phyloP scores from a whole-genome alignment of 1,284 basidiomycete species.

The Cryptococcus maquisensis region DNA sequence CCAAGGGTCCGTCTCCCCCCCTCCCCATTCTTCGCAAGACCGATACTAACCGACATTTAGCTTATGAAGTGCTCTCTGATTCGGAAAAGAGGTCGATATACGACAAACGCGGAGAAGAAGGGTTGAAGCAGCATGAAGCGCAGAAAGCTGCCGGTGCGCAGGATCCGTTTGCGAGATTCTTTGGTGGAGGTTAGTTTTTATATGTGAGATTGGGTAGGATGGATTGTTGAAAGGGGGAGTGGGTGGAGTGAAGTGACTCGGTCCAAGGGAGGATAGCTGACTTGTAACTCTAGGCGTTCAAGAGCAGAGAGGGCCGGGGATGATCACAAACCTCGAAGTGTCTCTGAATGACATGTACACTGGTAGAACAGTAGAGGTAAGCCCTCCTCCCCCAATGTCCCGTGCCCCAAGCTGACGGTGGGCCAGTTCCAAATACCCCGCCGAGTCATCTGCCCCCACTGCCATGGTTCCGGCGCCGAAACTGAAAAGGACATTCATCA shows the following conservation, averaged over 20 bases:
- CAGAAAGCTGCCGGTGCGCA: conserved; percentile 62
- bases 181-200: conserved; percentile 63
- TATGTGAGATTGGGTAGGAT: too few species aligned
- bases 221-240: background rate
- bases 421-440: conserved; percentile 80
- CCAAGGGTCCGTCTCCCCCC: conserved; percentile 66
- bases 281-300: conserved; percentile 52
- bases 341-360: conserved; percentile 79
- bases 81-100: conserved; percentile 82
- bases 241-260: background rate
- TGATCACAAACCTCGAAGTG: conserved; percentile 81
- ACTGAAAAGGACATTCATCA: conserved; percentile 77
- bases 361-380: conserved; percentile 72
- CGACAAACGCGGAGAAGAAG: conserved; percentile 88
- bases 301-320: conserved; percentile 76
- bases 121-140: conserved; percentile 68
- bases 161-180: conserved; percentile 87
- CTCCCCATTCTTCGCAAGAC: background rate
- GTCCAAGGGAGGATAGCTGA: background rate
- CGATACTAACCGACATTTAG: conserved; percentile 48
- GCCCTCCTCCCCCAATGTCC: background rate
- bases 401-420: background rate
- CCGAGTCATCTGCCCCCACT: conserved; percentile 84
- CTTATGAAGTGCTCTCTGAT: conserved; percentile 90
- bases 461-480: conserved; percentile 84